Evolutionary conservation across 1,139 yeast species (phyloP), one percentile per base, ranked within the genome.

Genomic region (Hemisphaericaspora xylofermentans): DNA sequence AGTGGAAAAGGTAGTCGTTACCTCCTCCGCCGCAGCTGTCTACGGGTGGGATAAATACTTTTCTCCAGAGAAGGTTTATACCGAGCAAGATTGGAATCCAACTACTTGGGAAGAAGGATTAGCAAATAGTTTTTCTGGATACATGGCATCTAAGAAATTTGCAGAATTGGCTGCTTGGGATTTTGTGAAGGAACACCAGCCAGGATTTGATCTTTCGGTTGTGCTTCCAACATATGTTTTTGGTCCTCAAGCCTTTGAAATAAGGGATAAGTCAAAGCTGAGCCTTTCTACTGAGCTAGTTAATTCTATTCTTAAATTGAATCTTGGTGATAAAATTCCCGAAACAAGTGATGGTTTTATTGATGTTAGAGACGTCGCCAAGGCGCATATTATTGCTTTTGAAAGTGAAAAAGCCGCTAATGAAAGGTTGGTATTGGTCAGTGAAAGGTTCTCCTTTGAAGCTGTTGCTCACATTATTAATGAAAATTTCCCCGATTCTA

Each of bases 91-190:
- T 5, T 73, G 78, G 76, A 68, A 67, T 48, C 58, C 60, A 30
- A 61, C 66, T 35, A 54, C 64, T 13, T 57, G 63, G 53, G 67
- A 64, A 38, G 57, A 53, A 30, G 61, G 67, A 10, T 49, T 48
- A 15, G 45, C 51, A 19, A 59, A 58, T 41, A 36, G 39, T 12
- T 13, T 42, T 1, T 7, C 35, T 17, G 75, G 62, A 2, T 67
- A 68, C 41, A 22, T 51, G 33, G 68, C 57, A 0, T 64, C 71
- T 12, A 68, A 68, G 47, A 54, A 57, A 39, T 51, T 52, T 44
- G 63, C 64, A n/a, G 63, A 60, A 53, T 56, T 58, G 45, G 72
- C 75, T 2, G 82, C 79, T 2, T 75, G 84, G 80, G 68, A 75
- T 2, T 79, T 74, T 46, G 58, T 72, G 24, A 51, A 64, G 36